A percentile compares a stretch with the other conserved stretches of the same genome.
These are phyloP conservation scores for Oropetium thomaeum DNA, from an alignment of 176 grass and related monocot genomes.

Conservation along the genomic window DNA sequence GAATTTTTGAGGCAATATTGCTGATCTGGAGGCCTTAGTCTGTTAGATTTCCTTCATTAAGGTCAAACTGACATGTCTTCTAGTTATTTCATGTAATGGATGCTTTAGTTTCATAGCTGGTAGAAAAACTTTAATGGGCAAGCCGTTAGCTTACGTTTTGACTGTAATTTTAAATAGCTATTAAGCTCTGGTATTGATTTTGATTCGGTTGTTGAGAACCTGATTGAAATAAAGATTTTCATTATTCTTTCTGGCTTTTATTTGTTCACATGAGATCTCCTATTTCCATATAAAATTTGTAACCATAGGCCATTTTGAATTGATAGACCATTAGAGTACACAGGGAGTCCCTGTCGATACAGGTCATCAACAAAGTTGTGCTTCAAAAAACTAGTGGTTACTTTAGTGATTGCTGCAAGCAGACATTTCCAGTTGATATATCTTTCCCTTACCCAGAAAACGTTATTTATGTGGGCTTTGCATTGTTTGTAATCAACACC, in stretches of 20 bases:
- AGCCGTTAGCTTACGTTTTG: conserved; percentile 6
- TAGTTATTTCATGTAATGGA: background rate
- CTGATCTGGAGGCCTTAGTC: conserved; percentile 21
- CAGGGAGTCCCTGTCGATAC: background rate
- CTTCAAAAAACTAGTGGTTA: background rate
- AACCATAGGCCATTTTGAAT: background rate
- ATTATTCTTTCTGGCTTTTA: background rate
- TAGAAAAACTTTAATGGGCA: background rate
- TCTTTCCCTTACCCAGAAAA: background rate
- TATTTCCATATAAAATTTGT: background rate
- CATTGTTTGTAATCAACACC: background rate
- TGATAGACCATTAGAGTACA: background rate
- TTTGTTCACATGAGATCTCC: background rate
- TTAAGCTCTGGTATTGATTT: background rate
- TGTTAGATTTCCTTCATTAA: background rate
- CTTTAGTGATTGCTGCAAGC: background rate
- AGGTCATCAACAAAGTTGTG: background rate
- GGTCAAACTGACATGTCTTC: background rate
- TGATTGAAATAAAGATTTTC: no score
- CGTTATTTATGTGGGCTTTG: background rate
- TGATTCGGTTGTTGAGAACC: no score
- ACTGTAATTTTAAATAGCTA: background rate
- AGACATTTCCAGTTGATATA: background rate
- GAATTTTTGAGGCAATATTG: background rate
- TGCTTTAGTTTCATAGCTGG: background rate